These are phyloP conservation scores for Fusarium lateritium DNA, from an alignment of 2,329 filamentous ascomycete genomes.

Conservation along the genomic window DNA sequence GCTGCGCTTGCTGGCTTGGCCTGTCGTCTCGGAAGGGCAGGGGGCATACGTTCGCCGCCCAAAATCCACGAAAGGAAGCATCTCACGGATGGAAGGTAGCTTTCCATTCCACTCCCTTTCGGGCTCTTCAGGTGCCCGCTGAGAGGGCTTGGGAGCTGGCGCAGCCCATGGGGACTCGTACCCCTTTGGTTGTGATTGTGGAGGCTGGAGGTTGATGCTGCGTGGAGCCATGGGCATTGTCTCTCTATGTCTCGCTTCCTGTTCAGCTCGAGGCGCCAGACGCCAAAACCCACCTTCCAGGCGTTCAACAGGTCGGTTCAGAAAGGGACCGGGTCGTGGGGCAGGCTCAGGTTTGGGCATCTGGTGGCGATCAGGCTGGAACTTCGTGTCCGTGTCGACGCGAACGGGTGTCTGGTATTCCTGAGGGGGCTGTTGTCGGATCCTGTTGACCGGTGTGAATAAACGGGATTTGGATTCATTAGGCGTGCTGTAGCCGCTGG, in stretches of 20 bases:
- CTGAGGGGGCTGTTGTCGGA: background rate
- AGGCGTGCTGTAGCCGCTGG: background rate
- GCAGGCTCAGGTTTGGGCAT: background rate
- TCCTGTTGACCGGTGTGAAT: background rate
- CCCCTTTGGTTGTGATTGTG: background rate
- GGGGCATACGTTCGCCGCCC: background rate
- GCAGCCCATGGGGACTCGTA: background rate
- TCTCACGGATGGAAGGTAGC: slow-evolving; percentile 32
- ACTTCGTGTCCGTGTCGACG: background rate
- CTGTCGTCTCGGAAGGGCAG: background rate
- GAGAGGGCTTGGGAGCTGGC: background rate
- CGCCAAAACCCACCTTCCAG: slow-evolving; percentile 13
- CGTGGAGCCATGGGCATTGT: background rate
- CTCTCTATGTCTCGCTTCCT: background rate
- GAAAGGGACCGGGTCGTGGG: background rate
- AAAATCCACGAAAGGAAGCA: slow-evolving; percentile 22
- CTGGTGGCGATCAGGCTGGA: background rate
- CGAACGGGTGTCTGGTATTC: background rate
- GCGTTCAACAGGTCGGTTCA: background rate
- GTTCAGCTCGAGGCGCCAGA: background rate
- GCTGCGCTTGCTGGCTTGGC: slow-evolving; percentile 13
- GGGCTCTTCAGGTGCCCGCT: background rate
- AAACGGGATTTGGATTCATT: background rate
- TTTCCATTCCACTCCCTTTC: slow-evolving; percentile 4
- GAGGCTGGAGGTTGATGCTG: background rate